Base-by-base conservation (phyloP, 2,329 filamentous ascomycete species). In the Celoporthe dispersa region DNA sequence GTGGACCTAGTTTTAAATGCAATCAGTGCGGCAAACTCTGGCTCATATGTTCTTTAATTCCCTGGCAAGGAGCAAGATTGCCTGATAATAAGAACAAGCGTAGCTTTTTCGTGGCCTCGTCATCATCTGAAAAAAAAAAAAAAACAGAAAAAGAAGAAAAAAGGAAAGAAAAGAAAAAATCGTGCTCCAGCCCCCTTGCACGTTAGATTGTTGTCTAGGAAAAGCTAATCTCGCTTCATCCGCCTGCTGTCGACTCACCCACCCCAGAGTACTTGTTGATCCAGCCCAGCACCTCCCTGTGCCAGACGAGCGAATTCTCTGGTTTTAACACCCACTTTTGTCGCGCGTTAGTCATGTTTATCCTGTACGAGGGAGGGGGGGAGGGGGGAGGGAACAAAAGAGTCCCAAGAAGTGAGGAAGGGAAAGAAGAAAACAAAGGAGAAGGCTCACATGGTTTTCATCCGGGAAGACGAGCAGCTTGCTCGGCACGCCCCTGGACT, bases 401-500 rank as follows among this genome's bases (percentile, higher is more conserved):
- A 31, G 57, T 12, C n/a, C n/a, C n/a, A n/a, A 35, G 53, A 25
- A 33, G 8, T 9, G 25, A 19, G 57, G 2, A 41, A 9, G 59
- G 48, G 2, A 5, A 3, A 7, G 31, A 8, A 28, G 2, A 12
- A 31, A 22, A 35, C 22, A 28, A 63, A 35, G 53, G 12, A 25
- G 9, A 60, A 7, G n/a, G 41, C 71, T 65, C 62, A 72, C 71
- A 75, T 92, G 90, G 65, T 90, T 89, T 79, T 94, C 91, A 76
- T 93, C 91, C 0, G 91, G 87, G 75, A 94, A 94, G 0, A 86
- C 90, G 76, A 94, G 75, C 71, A 94, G 89, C 71, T 89, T 87
- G 73, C 90, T 92, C 48, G 90, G 87, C 2, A 94, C 85, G 0
- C 90, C 90, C 66, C 85, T 84, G 19, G 86, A 85, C 80, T 94